These are phyloP conservation scores for Austropuccinia psidii DNA, from an alignment of 1,284 basidiomycete species.

Conservation along the genomic window DNA sequence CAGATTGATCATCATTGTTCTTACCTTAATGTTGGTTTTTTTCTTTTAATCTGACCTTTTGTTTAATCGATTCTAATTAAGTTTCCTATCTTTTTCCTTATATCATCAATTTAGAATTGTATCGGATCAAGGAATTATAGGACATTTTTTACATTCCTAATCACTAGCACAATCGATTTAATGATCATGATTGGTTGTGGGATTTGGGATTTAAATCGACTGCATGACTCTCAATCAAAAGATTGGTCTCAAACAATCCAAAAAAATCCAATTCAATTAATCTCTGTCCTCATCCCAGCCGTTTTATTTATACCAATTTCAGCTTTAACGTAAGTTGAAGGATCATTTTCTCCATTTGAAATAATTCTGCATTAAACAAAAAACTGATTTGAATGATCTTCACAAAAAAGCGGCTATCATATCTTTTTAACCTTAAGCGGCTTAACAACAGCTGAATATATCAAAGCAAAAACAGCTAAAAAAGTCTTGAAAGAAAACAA, in stretches of 20 bases:
- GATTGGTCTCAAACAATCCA: background rate
- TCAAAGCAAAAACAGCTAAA: background rate
- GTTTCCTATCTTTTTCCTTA: background rate
- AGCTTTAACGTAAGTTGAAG: background rate
- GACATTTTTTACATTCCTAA: conserved; percentile 45
- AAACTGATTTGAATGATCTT: background rate
- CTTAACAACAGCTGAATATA: conserved; percentile 17
- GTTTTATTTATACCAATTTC: background rate
- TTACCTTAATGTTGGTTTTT: conserved; percentile 43
- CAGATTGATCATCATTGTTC: conserved; percentile 46
- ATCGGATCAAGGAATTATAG: conserved; percentile 47
- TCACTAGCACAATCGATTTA: background rate
- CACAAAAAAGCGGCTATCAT: background rate
- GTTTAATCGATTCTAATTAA: background rate
- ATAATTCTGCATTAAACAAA: background rate
- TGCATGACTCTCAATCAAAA: no score
- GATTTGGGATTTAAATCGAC: background rate
- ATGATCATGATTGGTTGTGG: background rate
- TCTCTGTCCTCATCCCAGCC: background rate
- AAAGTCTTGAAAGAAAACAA: background rate
- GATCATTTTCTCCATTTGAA: background rate
- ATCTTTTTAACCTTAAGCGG: conserved; percentile 13
- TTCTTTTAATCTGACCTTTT: background rate
- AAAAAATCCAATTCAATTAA: background rate
- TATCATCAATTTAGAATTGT: conserved; percentile 39